Conservation (phyloP, 306 rosid species). For the Cajanus cajan region DNA sequence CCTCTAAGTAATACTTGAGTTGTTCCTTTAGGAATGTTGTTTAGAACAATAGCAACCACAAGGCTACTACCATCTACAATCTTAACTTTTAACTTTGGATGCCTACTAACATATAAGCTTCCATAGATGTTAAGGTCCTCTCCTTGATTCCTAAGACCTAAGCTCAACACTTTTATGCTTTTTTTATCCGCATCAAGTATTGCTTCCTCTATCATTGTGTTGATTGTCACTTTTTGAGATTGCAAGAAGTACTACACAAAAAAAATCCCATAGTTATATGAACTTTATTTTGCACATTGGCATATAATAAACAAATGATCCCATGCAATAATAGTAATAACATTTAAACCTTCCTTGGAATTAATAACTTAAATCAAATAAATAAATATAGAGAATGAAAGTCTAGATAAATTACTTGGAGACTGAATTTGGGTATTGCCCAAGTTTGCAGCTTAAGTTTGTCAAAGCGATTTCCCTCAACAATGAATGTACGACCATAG, state of each 20-base stretch:
- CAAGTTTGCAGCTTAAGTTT: slow-evolving; percentile 64
- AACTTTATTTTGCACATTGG: neutral
- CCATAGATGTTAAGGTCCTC: slow-evolving; percentile 66
- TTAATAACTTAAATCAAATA: too few relatives aligned
- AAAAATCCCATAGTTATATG: neutral
- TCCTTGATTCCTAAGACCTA: slow-evolving; percentile 57
- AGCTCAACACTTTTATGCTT: slow-evolving; percentile 43
- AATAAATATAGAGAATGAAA: neutral
- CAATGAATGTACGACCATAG: slow-evolving; percentile 38
- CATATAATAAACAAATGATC: neutral
- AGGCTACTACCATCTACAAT: slow-evolving; percentile 80
- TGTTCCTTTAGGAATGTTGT: slow-evolving; percentile 62
- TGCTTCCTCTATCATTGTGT: slow-evolving; percentile 47
- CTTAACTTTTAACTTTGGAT: slow-evolving; percentile 55
- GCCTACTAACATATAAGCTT: slow-evolving; percentile 42
- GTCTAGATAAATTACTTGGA: slow-evolving; percentile 41
- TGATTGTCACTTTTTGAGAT: slow-evolving; percentile 32
- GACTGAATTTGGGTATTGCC: slow-evolving; percentile 54
- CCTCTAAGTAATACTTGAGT: slow-evolving; percentile 66
- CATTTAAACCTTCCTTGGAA: too few relatives aligned
- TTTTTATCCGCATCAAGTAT: slow-evolving; percentile 39
- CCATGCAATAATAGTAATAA: too few relatives aligned
- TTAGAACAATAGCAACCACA: slow-evolving; percentile 53
- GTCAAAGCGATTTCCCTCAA: slow-evolving; percentile 47
- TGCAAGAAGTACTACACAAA: neutral